phyloP scores from a whole-genome alignment of 1,284 basidiomycete genomes.

The Trichosporon inkin region DNA sequence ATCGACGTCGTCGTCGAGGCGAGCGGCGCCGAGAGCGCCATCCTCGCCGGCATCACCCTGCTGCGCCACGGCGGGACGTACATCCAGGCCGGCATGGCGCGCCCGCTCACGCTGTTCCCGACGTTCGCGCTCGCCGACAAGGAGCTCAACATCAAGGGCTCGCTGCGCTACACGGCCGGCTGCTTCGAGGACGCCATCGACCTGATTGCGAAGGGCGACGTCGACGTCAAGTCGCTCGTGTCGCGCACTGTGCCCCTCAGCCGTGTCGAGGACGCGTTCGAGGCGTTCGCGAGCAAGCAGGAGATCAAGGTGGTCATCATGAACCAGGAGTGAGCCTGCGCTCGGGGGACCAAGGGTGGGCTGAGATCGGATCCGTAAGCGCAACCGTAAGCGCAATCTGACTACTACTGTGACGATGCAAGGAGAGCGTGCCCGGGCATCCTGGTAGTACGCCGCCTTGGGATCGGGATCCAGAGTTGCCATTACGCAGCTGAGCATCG shows the following conservation, averaged over 20 bases:
- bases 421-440: too few species aligned
- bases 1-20: constrained; percentile 59
- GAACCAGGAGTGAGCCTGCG: constrained; percentile 30
- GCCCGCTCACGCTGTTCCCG: constrained; percentile 27
- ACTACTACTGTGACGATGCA: too few species aligned
- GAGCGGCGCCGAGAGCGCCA: constrained; percentile 59
- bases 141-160: constrained; percentile 64
- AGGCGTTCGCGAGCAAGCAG: constrained; percentile 50
- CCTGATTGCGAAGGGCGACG: constrained; percentile 53
- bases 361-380: too few species aligned
- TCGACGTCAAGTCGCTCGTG: constrained; percentile 55
- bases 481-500: too few species aligned
- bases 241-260: constrained; percentile 55
- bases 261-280: constrained; percentile 53
- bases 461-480: too few species aligned
- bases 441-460: too few species aligned
- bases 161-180: constrained; percentile 33
- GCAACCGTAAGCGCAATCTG: too few species aligned
- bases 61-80: constrained; percentile 58
- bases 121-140: constrained; percentile 51
- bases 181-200: constrained; percentile 52
- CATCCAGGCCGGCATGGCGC: constrained; percentile 31
- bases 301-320: constrained; percentile 35
- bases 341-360: too few species aligned
- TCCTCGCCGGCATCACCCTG: constrained; percentile 55